These are phyloP conservation scores for Hypoxylon sp. DNA, from an alignment of 2,329 filamentous ascomycete genomes.

Conservation along the genomic window DNA sequence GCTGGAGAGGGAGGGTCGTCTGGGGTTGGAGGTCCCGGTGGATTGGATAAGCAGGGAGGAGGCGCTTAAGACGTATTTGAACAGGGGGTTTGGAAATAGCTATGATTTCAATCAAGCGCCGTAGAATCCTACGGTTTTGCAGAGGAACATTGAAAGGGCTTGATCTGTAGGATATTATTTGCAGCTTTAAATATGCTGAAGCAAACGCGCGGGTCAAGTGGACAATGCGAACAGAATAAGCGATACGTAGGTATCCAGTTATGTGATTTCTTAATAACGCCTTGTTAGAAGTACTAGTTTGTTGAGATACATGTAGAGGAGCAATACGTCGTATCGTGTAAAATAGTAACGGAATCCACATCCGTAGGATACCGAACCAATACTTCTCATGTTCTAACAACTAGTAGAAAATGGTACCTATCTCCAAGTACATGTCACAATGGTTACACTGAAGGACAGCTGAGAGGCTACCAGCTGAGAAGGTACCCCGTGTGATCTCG, in stretches of 20 bases:
- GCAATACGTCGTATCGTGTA: background rate
- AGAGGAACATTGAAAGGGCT: background rate
- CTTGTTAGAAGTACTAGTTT: background rate
- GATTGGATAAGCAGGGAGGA: conserved; percentile 63
- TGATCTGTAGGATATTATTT: background rate
- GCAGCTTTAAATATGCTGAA: too few relatives aligned
- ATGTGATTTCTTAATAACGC: background rate
- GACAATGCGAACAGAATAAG: background rate
- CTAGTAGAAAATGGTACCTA: background rate
- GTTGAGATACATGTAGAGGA: background rate
- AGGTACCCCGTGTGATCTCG: conserved; percentile 5
- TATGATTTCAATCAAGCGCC: conserved; percentile 71
- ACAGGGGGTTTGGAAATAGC: conserved; percentile 72
- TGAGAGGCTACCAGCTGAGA: conserved; percentile 5
- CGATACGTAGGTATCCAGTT: background rate
- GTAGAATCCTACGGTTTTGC: conserved; percentile 15
- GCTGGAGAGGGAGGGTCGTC: conserved; percentile 50
- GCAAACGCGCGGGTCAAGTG: background rate
- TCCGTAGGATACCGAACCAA: background rate
- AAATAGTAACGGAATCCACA: background rate
- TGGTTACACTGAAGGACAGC: background rate
- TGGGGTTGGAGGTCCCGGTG: conserved; percentile 65
- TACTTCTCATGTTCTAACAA: background rate
- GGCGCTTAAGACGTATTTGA: conserved; percentile 64
- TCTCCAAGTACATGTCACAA: background rate